These are phyloP conservation scores for Holtermannia corniformis DNA, from an alignment of 768 basidiomycete genomes.

Conservation along the genomic window DNA sequence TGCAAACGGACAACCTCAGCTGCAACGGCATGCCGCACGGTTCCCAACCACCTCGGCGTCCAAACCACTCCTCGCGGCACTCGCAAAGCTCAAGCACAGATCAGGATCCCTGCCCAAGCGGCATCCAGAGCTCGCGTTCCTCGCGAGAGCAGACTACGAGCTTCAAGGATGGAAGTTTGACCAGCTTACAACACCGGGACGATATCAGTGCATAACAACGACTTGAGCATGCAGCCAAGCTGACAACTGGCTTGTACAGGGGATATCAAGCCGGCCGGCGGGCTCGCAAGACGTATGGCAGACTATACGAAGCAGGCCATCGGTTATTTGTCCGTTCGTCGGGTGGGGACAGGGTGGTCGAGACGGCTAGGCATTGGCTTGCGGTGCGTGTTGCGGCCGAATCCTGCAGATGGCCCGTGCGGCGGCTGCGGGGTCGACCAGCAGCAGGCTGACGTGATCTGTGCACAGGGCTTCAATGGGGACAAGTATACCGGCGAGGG, in stretches of 20 bases:
- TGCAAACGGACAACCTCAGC: constrained; percentile 9
- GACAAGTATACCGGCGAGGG: too few relatives aligned
- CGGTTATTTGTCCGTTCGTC: constrained; percentile 23
- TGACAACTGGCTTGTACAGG: not conserved
- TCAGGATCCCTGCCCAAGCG: constrained; percentile 9
- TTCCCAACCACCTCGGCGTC: constrained; percentile 22
- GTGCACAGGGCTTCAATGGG: constrained; percentile 25
- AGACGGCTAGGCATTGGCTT: constrained; percentile 29
- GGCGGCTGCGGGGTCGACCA: too few relatives aligned
- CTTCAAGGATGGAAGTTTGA: constrained; percentile 28
- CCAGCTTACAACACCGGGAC: constrained; percentile 27
- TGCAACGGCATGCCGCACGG: constrained; percentile 32
- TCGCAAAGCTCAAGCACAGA: constrained; percentile 22
- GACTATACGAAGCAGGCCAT: constrained; percentile 6
- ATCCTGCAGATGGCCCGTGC: too few relatives aligned
- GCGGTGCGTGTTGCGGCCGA: constrained; percentile 15
- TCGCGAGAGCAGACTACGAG: constrained; percentile 19
- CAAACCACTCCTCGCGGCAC: constrained; percentile 10
- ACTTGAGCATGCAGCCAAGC: too few relatives aligned
- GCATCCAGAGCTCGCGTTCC: constrained; percentile 29
- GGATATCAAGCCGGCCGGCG: not conserved
- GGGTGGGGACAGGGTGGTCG: constrained; percentile 22
- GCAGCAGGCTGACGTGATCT: too few relatives aligned
- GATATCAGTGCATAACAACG: constrained; percentile 2
- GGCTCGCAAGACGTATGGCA: constrained; percentile 5